Percentiles rank a stretch among this genome's conserved stretches.
phyloP scores from a whole-genome alignment of 2,329 filamentous ascomycete species.

The Cercospora nicotianae region DNA sequence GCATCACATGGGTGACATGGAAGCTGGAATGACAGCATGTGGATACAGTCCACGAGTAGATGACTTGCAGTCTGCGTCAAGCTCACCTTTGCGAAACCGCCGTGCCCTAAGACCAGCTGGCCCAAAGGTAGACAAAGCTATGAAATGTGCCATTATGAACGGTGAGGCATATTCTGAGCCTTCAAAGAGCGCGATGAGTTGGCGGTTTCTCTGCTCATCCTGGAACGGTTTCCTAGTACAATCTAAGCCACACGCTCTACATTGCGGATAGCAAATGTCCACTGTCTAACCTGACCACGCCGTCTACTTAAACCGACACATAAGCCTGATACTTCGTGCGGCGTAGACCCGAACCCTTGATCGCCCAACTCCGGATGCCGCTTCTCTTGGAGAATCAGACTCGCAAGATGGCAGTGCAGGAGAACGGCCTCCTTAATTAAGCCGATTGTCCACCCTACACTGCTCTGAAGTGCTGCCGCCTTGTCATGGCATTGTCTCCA shows the following conservation, averaged over 20 bases:
- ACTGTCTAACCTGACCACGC: not conserved
- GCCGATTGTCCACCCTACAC: not conserved
- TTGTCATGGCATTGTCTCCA: constrained; percentile 32
- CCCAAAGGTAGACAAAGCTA: not conserved
- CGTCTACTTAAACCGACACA: not conserved
- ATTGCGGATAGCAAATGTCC: not conserved
- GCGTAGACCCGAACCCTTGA: not conserved
- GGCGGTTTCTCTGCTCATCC: not conserved
- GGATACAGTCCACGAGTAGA: not conserved
- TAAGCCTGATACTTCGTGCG: not conserved
- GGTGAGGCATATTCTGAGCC: not conserved
- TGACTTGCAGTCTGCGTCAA: not conserved
- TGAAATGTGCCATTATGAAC: not conserved
- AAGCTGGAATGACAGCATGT: not conserved
- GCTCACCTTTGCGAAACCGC: not conserved
- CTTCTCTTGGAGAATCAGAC: not conserved
- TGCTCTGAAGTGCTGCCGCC: constrained; percentile 28
- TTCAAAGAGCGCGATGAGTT: not conserved
- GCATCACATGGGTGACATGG: not conserved
- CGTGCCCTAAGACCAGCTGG: not conserved
- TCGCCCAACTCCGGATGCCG: not conserved
- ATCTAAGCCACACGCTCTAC: not conserved
- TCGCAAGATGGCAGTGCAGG: not conserved
- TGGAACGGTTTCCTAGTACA: not conserved
- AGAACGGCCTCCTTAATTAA: not conserved